Percentiles rank a stretch among this genome's conserved stretches.
Conservation (phyloP, 1,284 basidiomycete species). For the Heterobasidion occidentale region DNA sequence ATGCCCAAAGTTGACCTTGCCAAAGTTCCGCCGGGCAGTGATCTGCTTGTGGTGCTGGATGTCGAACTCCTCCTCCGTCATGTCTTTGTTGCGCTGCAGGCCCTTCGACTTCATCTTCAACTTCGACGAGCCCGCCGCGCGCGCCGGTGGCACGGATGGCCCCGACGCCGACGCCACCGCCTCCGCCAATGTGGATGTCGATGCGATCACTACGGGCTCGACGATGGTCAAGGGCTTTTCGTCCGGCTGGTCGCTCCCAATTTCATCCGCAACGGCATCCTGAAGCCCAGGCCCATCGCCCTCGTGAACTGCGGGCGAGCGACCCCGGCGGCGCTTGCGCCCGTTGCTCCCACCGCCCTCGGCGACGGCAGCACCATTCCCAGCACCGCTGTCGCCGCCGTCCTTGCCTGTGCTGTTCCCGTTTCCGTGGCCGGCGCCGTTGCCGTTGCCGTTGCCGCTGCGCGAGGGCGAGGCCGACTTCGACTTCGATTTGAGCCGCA, state of each 20-base stretch:
- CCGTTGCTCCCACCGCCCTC: too few relatives aligned
- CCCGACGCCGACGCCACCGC: constrained; percentile 6
- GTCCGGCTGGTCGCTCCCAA: too few relatives aligned
- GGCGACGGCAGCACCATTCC: neutral
- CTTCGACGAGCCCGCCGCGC: neutral
- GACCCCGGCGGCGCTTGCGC: constrained; percentile 9
- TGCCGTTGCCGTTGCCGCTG: too few relatives aligned
- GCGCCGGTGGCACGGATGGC: constrained; percentile 9
- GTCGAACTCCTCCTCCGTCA: constrained; percentile 66
- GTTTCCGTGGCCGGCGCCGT: too few relatives aligned
- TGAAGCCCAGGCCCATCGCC: neutral
- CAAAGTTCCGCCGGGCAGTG: constrained; percentile 68
- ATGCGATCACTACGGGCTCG: too few relatives aligned
- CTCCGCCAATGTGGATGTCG: constrained; percentile 8
- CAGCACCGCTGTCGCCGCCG: neutral
- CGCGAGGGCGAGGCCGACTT: constrained; percentile 9
- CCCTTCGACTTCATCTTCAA: constrained; percentile 1
- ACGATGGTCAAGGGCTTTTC: too few relatives aligned
- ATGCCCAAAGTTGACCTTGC: constrained; percentile 65
- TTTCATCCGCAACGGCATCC: too few relatives aligned
- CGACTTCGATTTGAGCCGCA: constrained; percentile 18
- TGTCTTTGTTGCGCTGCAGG: constrained; percentile 8
- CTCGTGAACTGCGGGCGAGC: constrained; percentile 2
- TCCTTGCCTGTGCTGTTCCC: constrained; percentile 2
- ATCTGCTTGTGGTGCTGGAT: constrained; percentile 59